phyloP scores from a whole-genome alignment of 345 rosid genomes.

The Alliaria petiolata region DNA sequence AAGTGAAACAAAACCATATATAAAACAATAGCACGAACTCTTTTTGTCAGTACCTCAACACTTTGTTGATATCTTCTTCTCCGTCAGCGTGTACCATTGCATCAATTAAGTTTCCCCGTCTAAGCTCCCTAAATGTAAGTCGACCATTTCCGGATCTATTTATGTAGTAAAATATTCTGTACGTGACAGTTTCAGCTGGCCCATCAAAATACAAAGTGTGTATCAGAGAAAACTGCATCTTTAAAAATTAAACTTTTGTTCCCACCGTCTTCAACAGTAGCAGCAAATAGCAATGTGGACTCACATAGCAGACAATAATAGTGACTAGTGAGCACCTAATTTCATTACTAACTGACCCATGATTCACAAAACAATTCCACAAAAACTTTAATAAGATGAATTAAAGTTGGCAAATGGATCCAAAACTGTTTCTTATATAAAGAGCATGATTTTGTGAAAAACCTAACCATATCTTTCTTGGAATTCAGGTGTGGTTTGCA shows the following conservation, averaged over 20 bases:
- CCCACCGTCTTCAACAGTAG: background rate
- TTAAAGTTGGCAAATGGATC: background rate
- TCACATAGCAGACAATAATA: background rate
- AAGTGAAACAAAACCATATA: background rate
- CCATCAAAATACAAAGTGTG: slow-evolving; percentile 16
- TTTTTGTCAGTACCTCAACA: slow-evolving; percentile 59
- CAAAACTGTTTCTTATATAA: background rate
- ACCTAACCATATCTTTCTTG: slow-evolving; percentile 98
- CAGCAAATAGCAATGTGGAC: background rate
- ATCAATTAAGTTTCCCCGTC: slow-evolving; percentile 78
- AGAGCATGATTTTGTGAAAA: background rate
- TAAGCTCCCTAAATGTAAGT: slow-evolving; percentile 83
- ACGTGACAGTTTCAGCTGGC: slow-evolving; percentile 97
- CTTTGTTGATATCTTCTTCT: slow-evolving; percentile 99
- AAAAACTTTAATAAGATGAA: background rate
- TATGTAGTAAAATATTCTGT: slow-evolving; percentile 90
- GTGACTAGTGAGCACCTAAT: background rate
- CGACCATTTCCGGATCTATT: slow-evolving; percentile 91
- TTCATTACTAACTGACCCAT: background rate
- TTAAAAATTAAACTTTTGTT: background rate
- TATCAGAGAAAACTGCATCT: slow-evolving; percentile 5
- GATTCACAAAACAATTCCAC: background rate
- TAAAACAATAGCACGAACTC: background rate
- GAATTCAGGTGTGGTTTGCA: slow-evolving; percentile 96
- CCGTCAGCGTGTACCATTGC: slow-evolving; percentile 93